phyloP scores from a whole-genome alignment of 345 rosid species.

The Clausena lansium region DNA sequence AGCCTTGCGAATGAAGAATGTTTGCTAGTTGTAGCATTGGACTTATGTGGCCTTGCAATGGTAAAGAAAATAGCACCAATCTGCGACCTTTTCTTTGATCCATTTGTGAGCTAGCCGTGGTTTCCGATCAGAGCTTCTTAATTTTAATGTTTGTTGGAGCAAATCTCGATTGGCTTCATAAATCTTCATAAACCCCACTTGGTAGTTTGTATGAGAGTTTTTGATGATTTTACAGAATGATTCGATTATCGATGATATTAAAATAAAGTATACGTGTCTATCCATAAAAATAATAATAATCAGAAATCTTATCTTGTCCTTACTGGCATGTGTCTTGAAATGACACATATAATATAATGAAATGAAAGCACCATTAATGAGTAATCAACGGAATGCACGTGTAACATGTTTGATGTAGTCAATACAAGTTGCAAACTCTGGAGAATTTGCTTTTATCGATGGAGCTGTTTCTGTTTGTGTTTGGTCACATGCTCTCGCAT shows the following conservation, averaged over 20 bases:
- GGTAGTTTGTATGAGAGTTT: not conserved
- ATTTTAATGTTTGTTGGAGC: not conserved
- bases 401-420: not conserved
- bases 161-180: not conserved
- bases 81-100: slow-evolving; percentile 19
- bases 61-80: slow-evolving; percentile 27
- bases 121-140: not conserved
- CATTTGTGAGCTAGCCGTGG: not conserved
- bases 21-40: slow-evolving; percentile 39
- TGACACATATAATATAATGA: not conserved
- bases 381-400: not conserved
- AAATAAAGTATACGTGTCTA: not conserved
- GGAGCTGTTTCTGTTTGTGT: not conserved
- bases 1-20: slow-evolving; percentile 31
- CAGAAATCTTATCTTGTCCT: not conserved
- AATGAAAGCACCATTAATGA: too few relatives aligned
- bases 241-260: not conserved
- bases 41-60: slow-evolving; percentile 36
- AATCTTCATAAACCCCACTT: too few relatives aligned
- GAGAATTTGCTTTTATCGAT: not conserved
- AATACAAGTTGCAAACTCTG: not conserved
- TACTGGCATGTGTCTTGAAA: not conserved
- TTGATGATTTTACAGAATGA: too few relatives aligned
- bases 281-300: not conserved
- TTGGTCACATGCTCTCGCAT: too few relatives aligned